phyloP scores from a whole-genome alignment of 2,329 filamentous ascomycete genomes.

The Ophiognomonia clavigignenti-juglandacearum region DNA sequence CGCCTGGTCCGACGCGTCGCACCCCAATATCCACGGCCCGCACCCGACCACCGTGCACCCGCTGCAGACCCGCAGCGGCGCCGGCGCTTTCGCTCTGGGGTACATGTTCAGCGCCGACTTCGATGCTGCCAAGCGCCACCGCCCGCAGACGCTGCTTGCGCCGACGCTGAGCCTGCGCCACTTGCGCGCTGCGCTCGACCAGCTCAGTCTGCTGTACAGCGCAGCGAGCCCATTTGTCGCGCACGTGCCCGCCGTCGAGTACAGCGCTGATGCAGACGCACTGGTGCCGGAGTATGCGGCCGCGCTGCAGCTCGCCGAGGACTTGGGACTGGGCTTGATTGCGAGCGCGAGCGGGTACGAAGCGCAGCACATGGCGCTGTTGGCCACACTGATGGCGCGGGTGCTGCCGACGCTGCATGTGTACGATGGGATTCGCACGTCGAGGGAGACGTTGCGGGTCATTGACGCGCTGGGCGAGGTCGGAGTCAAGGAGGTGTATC shows the following conservation, averaged over 20 bases:
- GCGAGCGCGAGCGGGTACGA: constrained; percentile 84
- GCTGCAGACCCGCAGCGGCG: constrained; percentile 83
- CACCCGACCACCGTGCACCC: constrained; percentile 71
- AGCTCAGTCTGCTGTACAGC: constrained; percentile 85
- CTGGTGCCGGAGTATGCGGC: constrained; percentile 84
- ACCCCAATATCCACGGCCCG: constrained; percentile 79
- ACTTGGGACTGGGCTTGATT: constrained; percentile 82
- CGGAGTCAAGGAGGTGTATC: constrained; percentile 61
- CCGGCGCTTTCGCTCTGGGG: constrained; percentile 84
- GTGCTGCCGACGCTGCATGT: constrained; percentile 74
- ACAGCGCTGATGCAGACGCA: constrained; percentile 55
- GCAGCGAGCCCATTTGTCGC: constrained; percentile 90
- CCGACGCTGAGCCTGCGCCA: constrained; percentile 77
- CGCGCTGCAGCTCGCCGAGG: constrained; percentile 76
- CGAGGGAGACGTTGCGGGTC: constrained; percentile 67
- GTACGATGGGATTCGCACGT: constrained; percentile 71
- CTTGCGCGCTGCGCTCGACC: constrained; percentile 80
- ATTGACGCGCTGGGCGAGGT: constrained; percentile 64
- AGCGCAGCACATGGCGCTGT: constrained; percentile 82
- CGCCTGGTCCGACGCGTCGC: constrained; percentile 65
- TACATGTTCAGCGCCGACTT: constrained; percentile 99
- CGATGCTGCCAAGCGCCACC: constrained; percentile 81
- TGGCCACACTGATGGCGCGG: constrained; percentile 66
- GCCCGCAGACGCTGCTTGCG: constrained; percentile 86
- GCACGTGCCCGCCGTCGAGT: constrained; percentile 88